These are phyloP conservation scores for Prunus fruticosa DNA, from an alignment of 306 rosid genomes.

Conservation along the genomic window DNA sequence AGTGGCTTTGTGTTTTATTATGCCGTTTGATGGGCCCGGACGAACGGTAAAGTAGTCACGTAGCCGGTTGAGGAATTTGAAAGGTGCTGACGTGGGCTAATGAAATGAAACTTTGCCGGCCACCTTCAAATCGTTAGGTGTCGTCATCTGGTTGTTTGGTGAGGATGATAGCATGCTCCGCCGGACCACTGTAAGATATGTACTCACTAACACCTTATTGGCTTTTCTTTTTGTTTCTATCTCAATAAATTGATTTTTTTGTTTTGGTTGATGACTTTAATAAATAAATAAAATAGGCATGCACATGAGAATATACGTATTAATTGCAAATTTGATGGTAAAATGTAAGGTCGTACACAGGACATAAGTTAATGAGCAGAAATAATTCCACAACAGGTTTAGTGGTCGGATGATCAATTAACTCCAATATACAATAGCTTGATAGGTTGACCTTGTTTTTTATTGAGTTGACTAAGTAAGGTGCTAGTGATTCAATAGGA, in stretches of 20 bases:
- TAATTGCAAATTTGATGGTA: no score
- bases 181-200: not conserved
- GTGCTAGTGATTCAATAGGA: not conserved
- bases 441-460: not conserved
- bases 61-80: slow-evolving; percentile 24
- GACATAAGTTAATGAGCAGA: no score
- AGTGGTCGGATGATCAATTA: not conserved
- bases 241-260: no score
- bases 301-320: no score
- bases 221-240: no score
- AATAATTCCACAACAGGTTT: not conserved
- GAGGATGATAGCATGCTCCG: not conserved
- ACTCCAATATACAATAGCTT: not conserved
- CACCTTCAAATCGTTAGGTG: slow-evolving; percentile 3
- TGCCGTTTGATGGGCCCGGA: slow-evolving; percentile 10
- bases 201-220: not conserved
- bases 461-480: not conserved
- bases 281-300: no score
- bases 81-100: slow-evolving; percentile 26
- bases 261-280: no score
- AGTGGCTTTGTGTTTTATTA: not conserved
- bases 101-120: slow-evolving; percentile 32
- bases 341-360: no score
- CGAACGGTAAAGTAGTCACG: slow-evolving; percentile 9
- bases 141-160: not conserved